Percentiles rank a stretch among this genome's conserved stretches.
These are phyloP conservation scores for Raphanus hybrid DNA, from an alignment of 441 rosid species.

Conservation along the genomic window DNA sequence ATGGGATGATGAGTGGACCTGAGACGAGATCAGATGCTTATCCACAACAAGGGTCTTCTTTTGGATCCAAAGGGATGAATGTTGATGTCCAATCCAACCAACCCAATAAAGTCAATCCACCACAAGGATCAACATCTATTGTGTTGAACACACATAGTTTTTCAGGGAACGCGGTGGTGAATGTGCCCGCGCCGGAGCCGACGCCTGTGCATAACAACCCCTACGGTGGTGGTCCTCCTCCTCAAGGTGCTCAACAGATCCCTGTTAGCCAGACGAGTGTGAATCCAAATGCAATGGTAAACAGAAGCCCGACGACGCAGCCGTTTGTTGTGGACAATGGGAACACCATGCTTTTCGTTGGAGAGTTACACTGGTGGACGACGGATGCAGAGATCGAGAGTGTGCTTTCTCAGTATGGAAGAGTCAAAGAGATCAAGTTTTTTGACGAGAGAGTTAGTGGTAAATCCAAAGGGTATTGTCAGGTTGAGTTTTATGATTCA, in stretches of 20 bases:
- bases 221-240: constrained; percentile 45
- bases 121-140: constrained; percentile 54
- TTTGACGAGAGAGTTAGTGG: constrained; percentile 96
- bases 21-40: constrained; percentile 58
- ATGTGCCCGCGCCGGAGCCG: constrained; percentile 46
- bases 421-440: constrained; percentile 86
- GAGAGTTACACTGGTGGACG: constrained; percentile 99
- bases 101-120: constrained; percentile 50
- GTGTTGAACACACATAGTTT: constrained; percentile 55
- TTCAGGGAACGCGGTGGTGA: constrained; percentile 52
- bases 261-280: constrained; percentile 60
- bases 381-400: constrained; percentile 94
- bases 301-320: constrained; percentile 69
- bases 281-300: constrained; percentile 51
- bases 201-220: constrained; percentile 35
- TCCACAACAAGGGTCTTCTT: constrained; percentile 48
- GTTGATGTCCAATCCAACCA: constrained; percentile 57
- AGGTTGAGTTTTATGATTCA: constrained; percentile 83
- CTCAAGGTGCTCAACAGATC: constrained; percentile 49
- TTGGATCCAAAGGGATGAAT: constrained; percentile 50
- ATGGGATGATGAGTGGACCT: constrained; percentile 44
- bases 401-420: constrained; percentile 79
- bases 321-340: constrained; percentile 79
- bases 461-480: constrained; percentile 94
- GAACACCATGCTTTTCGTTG: constrained; percentile 82